Percentiles rank a stretch among this genome's conserved stretches.
These are phyloP conservation scores for Aphanomyces stellatus DNA, from an alignment of 352 stramenopile species.

Conservation along the genomic window DNA sequence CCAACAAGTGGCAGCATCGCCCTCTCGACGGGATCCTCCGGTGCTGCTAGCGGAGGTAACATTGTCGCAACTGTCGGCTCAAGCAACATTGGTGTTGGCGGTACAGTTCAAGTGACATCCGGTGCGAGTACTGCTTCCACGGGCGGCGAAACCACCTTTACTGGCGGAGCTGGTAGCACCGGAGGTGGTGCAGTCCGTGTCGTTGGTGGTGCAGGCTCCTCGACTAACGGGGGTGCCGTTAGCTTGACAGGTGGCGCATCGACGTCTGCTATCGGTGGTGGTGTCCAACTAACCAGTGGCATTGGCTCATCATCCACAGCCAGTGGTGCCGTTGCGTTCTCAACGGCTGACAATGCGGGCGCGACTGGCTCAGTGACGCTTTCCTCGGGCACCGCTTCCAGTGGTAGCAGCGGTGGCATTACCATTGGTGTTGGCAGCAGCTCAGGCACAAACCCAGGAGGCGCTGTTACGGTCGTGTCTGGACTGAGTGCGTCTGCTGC, in stretches of 20 bases:
- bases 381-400: not conserved
- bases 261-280: not conserved
- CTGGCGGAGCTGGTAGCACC: slow-evolving; percentile 1
- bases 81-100: slow-evolving; percentile 35
- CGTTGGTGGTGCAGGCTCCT: slow-evolving; percentile 43
- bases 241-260: not conserved
- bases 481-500: not conserved
- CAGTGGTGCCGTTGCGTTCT: not conserved
- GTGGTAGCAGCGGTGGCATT: not conserved
- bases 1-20: not conserved
- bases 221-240: slow-evolving; percentile 1
- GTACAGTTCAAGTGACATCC: slow-evolving; percentile 38
- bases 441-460: slow-evolving; percentile 3
- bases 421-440: not conserved
- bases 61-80: not conserved
- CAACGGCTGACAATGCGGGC: not conserved
- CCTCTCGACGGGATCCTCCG: slow-evolving; percentile 8
- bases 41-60: not conserved
- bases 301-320: not conserved
- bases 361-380: not conserved
- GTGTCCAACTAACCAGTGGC: not conserved
- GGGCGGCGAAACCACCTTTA: not conserved
- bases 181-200: slow-evolving; percentile 57
- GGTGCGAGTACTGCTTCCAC: slow-evolving; percentile 37
- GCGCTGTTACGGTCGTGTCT: not conserved